phyloP scores from a whole-genome alignment of 1,139 yeast genomes.

The Geotrichum siamense region DNA sequence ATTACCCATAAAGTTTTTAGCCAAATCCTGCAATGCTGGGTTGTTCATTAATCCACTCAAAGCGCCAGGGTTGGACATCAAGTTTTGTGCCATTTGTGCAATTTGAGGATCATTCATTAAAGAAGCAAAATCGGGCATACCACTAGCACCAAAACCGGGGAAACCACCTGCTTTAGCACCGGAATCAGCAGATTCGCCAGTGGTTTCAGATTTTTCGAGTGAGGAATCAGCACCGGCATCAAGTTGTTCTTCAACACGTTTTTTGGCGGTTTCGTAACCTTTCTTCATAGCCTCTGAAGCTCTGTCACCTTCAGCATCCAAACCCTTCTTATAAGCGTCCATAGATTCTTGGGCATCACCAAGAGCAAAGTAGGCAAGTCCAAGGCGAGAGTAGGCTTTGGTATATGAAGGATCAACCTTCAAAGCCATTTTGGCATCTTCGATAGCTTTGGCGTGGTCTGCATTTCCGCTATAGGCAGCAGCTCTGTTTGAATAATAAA shows the following conservation, averaged over 20 bases:
- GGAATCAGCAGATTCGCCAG: slow-evolving; percentile 21
- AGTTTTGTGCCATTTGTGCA: slow-evolving; percentile 76
- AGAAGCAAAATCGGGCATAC: slow-evolving; percentile 65
- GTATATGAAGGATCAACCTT: slow-evolving; percentile 71
- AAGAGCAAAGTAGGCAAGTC: slow-evolving; percentile 83
- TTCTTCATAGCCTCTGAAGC: slow-evolving; percentile 87
- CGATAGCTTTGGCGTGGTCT: slow-evolving; percentile 68
- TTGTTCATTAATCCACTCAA: slow-evolving; percentile 62
- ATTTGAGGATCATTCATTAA: slow-evolving; percentile 84
- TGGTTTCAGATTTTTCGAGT: slow-evolving; percentile 32
- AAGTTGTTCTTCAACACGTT: slow-evolving; percentile 72
- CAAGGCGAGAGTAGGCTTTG: slow-evolving; percentile 92
- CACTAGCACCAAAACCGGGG: slow-evolving; percentile 58
- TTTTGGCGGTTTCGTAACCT: slow-evolving; percentile 90
- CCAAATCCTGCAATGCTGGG: slow-evolving; percentile 68
- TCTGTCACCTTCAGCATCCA: slow-evolving; percentile 76
- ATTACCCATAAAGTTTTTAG: slow-evolving; percentile 32
- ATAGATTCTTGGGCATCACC: slow-evolving; percentile 85
- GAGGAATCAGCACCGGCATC: slow-evolving; percentile 33
- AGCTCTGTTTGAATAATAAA: slow-evolving; percentile 89
- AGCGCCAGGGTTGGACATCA: slow-evolving; percentile 87
- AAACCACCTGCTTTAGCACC: slow-evolving; percentile 43
- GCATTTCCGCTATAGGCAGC: slow-evolving; percentile 86
- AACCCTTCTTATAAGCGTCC: slow-evolving; percentile 83
- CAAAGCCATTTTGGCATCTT: slow-evolving; percentile 78